Evolutionary conservation across 306 rosid genomes (phyloP).

Genomic region (Vigna unguiculata): DNA sequence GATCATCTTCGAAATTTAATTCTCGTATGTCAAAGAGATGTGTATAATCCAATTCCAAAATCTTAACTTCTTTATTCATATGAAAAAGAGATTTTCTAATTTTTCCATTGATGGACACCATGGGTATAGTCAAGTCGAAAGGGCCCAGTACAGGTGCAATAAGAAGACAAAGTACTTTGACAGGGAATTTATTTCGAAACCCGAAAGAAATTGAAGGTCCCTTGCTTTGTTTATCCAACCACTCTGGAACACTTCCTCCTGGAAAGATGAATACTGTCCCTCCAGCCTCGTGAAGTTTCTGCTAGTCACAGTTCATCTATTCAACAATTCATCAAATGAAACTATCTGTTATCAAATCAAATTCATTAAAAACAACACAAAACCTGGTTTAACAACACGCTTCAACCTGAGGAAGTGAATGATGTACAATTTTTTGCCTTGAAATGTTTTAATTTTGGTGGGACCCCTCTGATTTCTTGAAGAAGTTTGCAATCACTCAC

Average conservation of each 20-base stretch:
- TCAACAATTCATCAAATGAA: not conserved
- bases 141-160: too few species aligned
- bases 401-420: not conserved
- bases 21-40: too few species aligned
- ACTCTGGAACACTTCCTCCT: not conserved
- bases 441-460: not conserved
- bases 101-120: too few species aligned
- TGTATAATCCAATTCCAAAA: too few species aligned
- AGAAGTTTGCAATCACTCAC: not conserved
- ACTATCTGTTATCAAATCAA: too few species aligned
- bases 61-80: too few species aligned
- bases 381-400: not conserved
- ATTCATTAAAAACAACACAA: too few species aligned
- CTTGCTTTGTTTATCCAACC: not conserved
- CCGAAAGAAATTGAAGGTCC: slow-evolving; percentile 29
- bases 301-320: not conserved
- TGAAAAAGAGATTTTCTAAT: too few species aligned
- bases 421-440: not conserved
- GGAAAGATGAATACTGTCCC: not conserved
- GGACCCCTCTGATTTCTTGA: slow-evolving; percentile 35
- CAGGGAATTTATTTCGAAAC: too few species aligned
- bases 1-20: too few species aligned
- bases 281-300: slow-evolving; percentile 18
- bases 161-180: too few species aligned
- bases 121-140: too few species aligned